phyloP scores from a whole-genome alignment of 176 grass and related monocot genomes.

The Raddia distichophylla region DNA sequence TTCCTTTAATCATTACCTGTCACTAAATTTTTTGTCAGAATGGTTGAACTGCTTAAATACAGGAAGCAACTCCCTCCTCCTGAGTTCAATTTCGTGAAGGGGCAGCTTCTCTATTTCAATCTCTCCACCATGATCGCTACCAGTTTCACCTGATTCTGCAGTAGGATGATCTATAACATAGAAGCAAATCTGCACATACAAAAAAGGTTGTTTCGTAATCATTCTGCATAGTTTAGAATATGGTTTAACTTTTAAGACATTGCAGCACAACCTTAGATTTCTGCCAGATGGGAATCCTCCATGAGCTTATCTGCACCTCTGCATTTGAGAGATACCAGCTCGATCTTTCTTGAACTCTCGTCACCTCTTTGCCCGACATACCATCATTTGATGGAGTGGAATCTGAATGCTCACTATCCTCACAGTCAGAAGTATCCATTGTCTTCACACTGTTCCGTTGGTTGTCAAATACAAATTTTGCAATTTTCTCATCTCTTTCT shows the following conservation, averaged over 20 bases:
- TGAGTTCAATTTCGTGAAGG: constrained; percentile 81
- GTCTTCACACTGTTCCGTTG: constrained; percentile 56
- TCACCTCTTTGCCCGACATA: constrained; percentile 53
- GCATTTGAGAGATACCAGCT: constrained; percentile 97
- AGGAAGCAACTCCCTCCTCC: constrained; percentile 80
- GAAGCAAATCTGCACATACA: constrained; percentile 85
- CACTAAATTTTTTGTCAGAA: constrained; percentile 61
- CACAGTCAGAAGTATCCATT: constrained; percentile 65
- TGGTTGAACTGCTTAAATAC: constrained; percentile 91
- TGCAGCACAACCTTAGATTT: constrained; percentile 83
- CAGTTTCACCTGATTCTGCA: constrained; percentile 40
- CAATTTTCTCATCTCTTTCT: constrained; percentile 81
- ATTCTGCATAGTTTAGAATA: constrained; percentile 28
- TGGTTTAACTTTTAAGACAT: constrained; percentile 14
- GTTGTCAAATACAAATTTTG: constrained; percentile 56
- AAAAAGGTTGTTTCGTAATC: constrained; percentile 30
- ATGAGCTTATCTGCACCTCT: constrained; percentile 85
- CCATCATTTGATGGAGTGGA: constrained; percentile 58
- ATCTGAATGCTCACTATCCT: constrained; percentile 60
- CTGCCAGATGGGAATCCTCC: constrained; percentile 94
- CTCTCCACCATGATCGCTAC: constrained; percentile 60
- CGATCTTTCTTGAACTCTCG: constrained; percentile 60
- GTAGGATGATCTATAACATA: constrained; percentile 70
- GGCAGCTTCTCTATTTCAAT: constrained; percentile 88
- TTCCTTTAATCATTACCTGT: constrained; percentile 59